These are phyloP conservation scores for Rhizopogon parksii DNA, from an alignment of 1,284 basidiomycete species.

Conservation along the genomic window DNA sequence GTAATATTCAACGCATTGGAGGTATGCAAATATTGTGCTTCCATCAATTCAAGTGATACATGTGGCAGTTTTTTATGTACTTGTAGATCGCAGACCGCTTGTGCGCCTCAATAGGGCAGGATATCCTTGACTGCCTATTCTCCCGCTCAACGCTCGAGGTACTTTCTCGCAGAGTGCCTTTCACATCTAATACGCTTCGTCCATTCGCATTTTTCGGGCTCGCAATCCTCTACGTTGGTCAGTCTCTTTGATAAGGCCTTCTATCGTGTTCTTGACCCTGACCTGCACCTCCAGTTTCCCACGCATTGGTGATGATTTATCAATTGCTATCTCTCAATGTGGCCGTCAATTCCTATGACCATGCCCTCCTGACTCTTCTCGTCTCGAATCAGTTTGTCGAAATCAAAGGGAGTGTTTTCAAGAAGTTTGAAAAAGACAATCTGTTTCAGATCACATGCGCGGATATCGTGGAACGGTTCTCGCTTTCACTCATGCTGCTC, in stretches of 20 bases:
- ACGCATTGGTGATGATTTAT: conserved; percentile 95
- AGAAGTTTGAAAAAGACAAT: conserved; percentile 99
- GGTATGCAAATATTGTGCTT: conserved; percentile 38
- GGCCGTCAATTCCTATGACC: conserved; percentile 97
- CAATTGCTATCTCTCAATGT: conserved; percentile 95
- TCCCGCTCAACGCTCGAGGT: conserved; percentile 84
- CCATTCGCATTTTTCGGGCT: conserved; percentile 84
- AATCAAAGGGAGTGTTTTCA: conserved; percentile 99
- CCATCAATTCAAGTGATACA: not conserved
- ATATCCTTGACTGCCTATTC: conserved; percentile 94
- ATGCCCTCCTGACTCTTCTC: conserved; percentile 89
- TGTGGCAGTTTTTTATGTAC: not conserved
- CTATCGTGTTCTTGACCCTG: not conserved
- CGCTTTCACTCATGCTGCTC: conserved; percentile 84
- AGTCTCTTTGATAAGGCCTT: conserved; percentile 21
- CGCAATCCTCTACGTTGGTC: conserved; percentile 80
- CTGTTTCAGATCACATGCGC: conserved; percentile 99
- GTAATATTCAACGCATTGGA: conserved; percentile 98
- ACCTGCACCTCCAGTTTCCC: conserved; percentile 53
- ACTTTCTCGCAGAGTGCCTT: conserved; percentile 54
- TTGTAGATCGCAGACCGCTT: conserved; percentile 88
- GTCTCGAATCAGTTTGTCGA: conserved; percentile 99
- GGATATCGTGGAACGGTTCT: conserved; percentile 98
- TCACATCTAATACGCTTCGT: conserved; percentile 59
- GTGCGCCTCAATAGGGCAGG: conserved; percentile 96